Evolutionary conservation across 352 stramenopile species (phyloP).

Genomic region (Phytophthora pisi): DNA sequence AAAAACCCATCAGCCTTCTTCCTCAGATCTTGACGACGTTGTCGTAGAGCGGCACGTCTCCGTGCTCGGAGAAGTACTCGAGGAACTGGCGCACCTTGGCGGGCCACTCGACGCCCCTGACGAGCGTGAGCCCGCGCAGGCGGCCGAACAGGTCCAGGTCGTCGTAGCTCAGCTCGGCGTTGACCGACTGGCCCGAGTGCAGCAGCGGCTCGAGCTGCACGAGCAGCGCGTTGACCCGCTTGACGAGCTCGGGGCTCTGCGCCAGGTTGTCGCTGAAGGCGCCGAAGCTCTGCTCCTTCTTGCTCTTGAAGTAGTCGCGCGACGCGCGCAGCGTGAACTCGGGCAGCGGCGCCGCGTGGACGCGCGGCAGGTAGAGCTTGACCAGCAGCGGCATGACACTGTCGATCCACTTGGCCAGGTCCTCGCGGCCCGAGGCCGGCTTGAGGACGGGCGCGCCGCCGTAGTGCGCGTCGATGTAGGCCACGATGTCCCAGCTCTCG

Average conservation of each 20-base stretch:
- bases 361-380: slow-evolving; percentile 49
- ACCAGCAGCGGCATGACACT: slow-evolving; percentile 33
- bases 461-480: slow-evolving; percentile 59
- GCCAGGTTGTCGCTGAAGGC: slow-evolving; percentile 45
- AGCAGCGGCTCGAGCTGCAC: slow-evolving; percentile 43
- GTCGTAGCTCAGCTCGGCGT: slow-evolving; percentile 56
- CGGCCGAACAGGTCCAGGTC: slow-evolving; percentile 59
- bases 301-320: slow-evolving; percentile 56
- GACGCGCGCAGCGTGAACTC: slow-evolving; percentile 54
- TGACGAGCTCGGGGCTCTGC: slow-evolving; percentile 46
- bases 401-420: slow-evolving; percentile 52
- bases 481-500: slow-evolving; percentile 65
- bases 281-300: slow-evolving; percentile 57
- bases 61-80: slow-evolving; percentile 46
- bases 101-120: slow-evolving; percentile 59
- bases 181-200: slow-evolving; percentile 49
- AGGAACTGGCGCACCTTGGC: slow-evolving; percentile 54
- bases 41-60: slow-evolving; percentile 55
- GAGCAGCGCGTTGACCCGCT: slow-evolving; percentile 47
- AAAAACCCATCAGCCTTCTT: background rate
- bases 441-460: slow-evolving; percentile 39
- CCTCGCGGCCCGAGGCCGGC: slow-evolving; percentile 39
- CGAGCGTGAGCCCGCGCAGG: slow-evolving; percentile 55
- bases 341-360: slow-evolving; percentile 44
- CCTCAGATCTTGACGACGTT: slow-evolving; percentile 54